Evolutionary conservation across 371 early-diverging fungal species (phyloP).

Genomic region (Batrachochytrium dendrobatidis): DNA sequence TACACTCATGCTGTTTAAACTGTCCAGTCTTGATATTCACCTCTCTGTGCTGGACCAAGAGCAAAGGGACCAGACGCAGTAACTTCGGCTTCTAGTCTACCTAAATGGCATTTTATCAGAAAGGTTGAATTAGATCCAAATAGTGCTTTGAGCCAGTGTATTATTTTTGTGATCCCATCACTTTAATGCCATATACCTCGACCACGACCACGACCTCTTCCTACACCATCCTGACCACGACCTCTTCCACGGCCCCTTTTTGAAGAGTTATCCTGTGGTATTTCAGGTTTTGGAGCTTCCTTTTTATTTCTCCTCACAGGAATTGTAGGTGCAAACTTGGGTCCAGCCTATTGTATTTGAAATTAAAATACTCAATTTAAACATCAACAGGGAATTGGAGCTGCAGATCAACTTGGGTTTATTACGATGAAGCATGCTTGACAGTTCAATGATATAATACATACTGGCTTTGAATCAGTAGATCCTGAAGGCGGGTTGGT

Average conservation of each 20-base stretch:
- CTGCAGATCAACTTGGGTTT: too few species aligned
- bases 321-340: conserved; percentile 57
- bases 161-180: too few species aligned
- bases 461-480: too few species aligned
- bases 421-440: too few species aligned
- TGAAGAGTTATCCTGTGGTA: not conserved
- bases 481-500: too few species aligned
- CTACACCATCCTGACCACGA: conserved; percentile 11
- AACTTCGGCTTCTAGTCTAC: conserved; percentile 30
- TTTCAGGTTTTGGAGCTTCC: conserved; percentile 28
- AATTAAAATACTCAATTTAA: too few species aligned
- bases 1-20: not conserved
- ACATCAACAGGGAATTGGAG: too few species aligned
- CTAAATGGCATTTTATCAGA: too few species aligned
- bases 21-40: not conserved
- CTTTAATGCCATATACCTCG: conserved; percentile 26
- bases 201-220: conserved; percentile 13
- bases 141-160: too few species aligned
- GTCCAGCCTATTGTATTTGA: too few species aligned
- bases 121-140: too few species aligned
- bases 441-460: too few species aligned
- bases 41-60: conserved; percentile 48
- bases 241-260: conserved; percentile 21
- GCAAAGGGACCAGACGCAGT: conserved; percentile 64
- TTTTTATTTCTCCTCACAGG: conserved; percentile 55